Evolutionary conservation across 495 filamentous ascomycete genomes (phyloP).

Genomic region (Xanthoparmelia taractica): DNA sequence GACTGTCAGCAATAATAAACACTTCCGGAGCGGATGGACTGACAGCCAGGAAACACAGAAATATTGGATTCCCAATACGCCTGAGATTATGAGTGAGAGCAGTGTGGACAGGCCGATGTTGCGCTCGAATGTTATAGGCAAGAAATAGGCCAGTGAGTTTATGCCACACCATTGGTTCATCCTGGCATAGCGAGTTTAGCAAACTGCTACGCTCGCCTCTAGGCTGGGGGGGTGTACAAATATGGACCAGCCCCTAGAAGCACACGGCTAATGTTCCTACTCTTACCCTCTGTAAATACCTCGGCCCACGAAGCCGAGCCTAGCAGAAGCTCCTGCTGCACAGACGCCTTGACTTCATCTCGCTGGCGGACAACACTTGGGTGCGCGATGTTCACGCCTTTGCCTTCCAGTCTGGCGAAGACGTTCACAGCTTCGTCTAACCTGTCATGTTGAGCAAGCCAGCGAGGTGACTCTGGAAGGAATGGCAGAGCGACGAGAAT

Average conservation of each 20-base stretch:
- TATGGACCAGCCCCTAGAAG: conserved; percentile 23
- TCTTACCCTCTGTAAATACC: conserved; percentile 25
- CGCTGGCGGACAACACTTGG: conserved; percentile 25
- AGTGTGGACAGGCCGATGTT: conserved; percentile 22
- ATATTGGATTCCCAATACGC: conserved; percentile 23
- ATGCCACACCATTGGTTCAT: conserved; percentile 27
- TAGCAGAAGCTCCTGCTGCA: conserved; percentile 18
- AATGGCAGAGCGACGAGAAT: conserved; percentile 52
- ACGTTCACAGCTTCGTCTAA: conserved; percentile 47
- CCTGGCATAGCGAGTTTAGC: not conserved
- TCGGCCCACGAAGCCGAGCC: conserved; percentile 22
- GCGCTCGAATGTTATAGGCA: conserved; percentile 24
- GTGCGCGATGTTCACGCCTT: conserved; percentile 47
- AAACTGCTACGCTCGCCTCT: no score
- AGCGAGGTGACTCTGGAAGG: conserved; percentile 46
- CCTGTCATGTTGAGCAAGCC: conserved; percentile 39
- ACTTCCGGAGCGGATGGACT: not conserved
- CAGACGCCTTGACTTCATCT: conserved; percentile 21
- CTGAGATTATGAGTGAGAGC: conserved; percentile 22
- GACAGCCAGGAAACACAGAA: conserved; percentile 25
- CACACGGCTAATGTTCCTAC: conserved; percentile 22
- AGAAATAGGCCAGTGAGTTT: conserved; percentile 22
- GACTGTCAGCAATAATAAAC: not conserved
- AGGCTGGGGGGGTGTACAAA: no score
- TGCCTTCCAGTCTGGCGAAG: conserved; percentile 51